Conservation (phyloP, 768 basidiomycete genomes). For the Fomitopsis serialis region DNA sequence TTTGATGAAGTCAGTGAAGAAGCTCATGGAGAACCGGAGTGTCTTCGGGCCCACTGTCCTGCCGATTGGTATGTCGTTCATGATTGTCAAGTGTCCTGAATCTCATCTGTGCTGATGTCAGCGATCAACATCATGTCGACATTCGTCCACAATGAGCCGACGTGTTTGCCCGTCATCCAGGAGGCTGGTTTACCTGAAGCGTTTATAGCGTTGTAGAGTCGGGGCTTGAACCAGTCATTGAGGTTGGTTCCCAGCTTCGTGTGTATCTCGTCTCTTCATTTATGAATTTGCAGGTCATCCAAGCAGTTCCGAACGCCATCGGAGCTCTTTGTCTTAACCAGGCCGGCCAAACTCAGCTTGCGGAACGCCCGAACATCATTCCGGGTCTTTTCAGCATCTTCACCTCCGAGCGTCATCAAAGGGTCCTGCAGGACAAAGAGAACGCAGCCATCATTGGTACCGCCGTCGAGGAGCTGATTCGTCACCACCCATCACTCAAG, state of each 20-base stretch:
- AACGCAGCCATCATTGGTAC: slow-evolving; percentile 86
- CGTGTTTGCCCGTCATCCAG: slow-evolving; percentile 87
- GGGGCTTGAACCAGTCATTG: slow-evolving; percentile 82
- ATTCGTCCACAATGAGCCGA: slow-evolving; percentile 98
- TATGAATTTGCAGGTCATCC: slow-evolving; percentile 73
- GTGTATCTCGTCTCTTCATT: background rate
- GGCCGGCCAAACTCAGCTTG: slow-evolving; percentile 76
- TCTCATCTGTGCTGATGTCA: slow-evolving; percentile 21
- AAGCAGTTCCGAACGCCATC: slow-evolving; percentile 91
- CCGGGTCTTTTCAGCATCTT: slow-evolving; percentile 82
- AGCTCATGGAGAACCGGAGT: slow-evolving; percentile 75
- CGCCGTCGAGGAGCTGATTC: slow-evolving; percentile 89
- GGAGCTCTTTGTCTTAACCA: slow-evolving; percentile 96
- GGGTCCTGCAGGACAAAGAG: slow-evolving; percentile 87
- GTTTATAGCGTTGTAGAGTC: slow-evolving; percentile 84
- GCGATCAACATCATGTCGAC: slow-evolving; percentile 95
- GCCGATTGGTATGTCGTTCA: slow-evolving; percentile 59
- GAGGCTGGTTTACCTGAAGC: slow-evolving; percentile 85
- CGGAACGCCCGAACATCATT: slow-evolving; percentile 74
- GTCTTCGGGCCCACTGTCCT: slow-evolving; percentile 86
- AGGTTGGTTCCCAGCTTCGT: slow-evolving; percentile 41
- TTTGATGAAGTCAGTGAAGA: slow-evolving; percentile 78
- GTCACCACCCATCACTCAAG: slow-evolving; percentile 91
- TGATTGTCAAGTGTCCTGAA: background rate
- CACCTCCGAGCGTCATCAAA: slow-evolving; percentile 77